Evolutionary conservation across 1,284 basidiomycete genomes (phyloP), one percentile per base, ranked within the genome.

Genomic region (Mrakiaceae sp.): DNA sequence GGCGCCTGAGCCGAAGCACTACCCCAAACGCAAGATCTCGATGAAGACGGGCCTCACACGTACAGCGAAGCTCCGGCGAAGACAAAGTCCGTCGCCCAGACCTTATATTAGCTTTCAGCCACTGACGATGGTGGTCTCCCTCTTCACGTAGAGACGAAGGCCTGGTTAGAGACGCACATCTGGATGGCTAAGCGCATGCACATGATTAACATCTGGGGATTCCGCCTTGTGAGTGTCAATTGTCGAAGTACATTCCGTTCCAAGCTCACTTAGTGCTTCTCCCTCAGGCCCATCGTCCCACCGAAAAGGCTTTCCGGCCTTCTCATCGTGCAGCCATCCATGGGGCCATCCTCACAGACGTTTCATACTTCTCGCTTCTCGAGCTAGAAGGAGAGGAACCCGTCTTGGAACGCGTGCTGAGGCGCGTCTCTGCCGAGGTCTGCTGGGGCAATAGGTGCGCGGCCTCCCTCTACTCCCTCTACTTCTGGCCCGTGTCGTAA

Each of bases 151-250:
- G 90, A 78, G 42, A 80, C 88, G 69, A 95, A 95, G 74, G 78
- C 80, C 8, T 96, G 93, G 93, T 82, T 97, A 0, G 90, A 92
- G 72, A 93, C 91, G 4, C 93, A 96, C 73, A 75, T 95, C 40
- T 96, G 90, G 88, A 93, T 96, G 71, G 87, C 92, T 0, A 96
- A 95, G 75, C 83, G 92, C 1, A 93, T 93, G 84, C 84, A 87
- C 69, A 95, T 96, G 93, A 81, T 85, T 69, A 85, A 85, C 69
- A 80, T 88, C 73, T 96, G 92, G 91, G 90, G 89, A 0, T 90
- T 90, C 73, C 81, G 89, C 70, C 78, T 97, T 58, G 90, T 88
- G 49, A 14, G 81, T 70, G 5, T 50, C 14, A 7, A 60, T 40
- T 49, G 12, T 47, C 42, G 39, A 12, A 6, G 49, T 9, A 9